Conservation (phyloP, 2,329 filamentous ascomycete genomes). For the Fusarium sp. region DNA sequence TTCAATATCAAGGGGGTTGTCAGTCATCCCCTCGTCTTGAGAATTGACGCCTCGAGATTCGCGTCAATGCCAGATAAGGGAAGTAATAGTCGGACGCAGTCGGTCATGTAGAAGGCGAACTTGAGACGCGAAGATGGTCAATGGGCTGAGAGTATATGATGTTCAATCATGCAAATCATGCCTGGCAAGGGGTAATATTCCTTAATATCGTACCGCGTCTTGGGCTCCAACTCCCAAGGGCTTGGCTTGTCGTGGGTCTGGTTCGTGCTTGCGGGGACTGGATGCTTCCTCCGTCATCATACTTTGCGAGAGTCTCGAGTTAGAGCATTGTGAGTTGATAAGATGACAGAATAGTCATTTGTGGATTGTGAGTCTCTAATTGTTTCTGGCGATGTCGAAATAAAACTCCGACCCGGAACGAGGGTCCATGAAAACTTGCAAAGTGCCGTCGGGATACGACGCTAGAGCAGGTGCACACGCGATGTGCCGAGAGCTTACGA, state of each 20-base stretch:
- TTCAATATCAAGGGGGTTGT: conserved; percentile 8
- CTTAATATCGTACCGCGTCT: conserved; percentile 33
- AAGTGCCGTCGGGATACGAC: conserved; percentile 30
- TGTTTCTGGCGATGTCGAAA: conserved; percentile 15
- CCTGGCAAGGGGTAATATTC: conserved; percentile 15
- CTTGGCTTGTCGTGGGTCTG: conserved; percentile 34
- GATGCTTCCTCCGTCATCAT: conserved; percentile 15
- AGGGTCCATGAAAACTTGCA: conserved; percentile 19
- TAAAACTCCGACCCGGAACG: conserved; percentile 2
- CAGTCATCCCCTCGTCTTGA: conserved; percentile 42
- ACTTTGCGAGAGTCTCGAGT: background rate
- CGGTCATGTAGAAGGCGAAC: conserved; percentile 27
- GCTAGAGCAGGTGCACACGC: conserved; percentile 33
- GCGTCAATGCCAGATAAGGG: conserved; percentile 17
- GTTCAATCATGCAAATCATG: conserved; percentile 28
- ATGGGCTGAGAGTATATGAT: conserved; percentile 6
- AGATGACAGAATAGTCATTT: background rate
- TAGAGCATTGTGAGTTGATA: background rate
- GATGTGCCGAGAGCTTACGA: conserved; percentile 15
- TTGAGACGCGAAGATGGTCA: background rate
- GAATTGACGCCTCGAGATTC: conserved; percentile 30
- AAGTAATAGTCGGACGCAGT: conserved; percentile 3
- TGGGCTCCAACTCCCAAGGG: conserved; percentile 22
- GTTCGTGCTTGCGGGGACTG: conserved; percentile 13
- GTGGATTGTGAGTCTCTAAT: conserved; percentile 2